These are phyloP conservation scores for Haplosporangium sp. DNA, from an alignment of 371 early-diverging fungal genomes.

Conservation along the genomic window DNA sequence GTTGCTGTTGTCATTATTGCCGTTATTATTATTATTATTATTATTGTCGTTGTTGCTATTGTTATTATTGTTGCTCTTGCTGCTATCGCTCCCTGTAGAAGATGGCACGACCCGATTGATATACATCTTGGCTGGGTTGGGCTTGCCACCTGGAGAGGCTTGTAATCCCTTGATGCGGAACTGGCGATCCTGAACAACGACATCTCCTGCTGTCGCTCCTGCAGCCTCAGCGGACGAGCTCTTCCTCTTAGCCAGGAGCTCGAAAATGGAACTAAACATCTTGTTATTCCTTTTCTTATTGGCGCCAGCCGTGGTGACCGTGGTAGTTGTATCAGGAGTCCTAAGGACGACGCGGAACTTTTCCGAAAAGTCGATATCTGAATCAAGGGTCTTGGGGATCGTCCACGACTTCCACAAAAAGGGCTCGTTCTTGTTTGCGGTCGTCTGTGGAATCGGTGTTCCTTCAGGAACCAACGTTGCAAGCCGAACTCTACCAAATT, in stretches of 20 bases:
- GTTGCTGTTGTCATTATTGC: too few species aligned
- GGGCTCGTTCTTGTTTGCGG: constrained; percentile 21
- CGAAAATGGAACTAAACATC: neutral
- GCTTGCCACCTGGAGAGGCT: constrained; percentile 31
- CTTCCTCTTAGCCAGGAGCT: constrained; percentile 12
- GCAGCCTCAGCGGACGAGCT: neutral
- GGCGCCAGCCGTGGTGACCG: neutral
- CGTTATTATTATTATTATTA: too few species aligned
- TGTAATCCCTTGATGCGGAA: constrained; percentile 40
- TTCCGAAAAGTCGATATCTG: constrained; percentile 45
- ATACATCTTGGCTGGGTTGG: constrained; percentile 32
- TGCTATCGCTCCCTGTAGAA: neutral
- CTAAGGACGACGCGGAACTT: constrained; percentile 36
- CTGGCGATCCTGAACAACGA: constrained; percentile 36
- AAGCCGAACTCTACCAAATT: constrained; percentile 30
- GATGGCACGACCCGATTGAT: constrained; percentile 20
- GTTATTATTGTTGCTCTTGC: too few species aligned
- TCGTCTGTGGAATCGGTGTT: constrained; percentile 16
- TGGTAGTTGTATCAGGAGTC: constrained; percentile 12
- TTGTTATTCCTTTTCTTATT: neutral
- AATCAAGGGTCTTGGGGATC: constrained; percentile 21
- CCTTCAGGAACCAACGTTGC: constrained; percentile 28
- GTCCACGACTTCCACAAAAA: constrained; percentile 49
- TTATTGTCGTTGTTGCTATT: too few species aligned
- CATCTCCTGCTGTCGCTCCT: neutral